Percentiles rank a stretch among this genome's conserved stretches.
Evolutionary conservation across 1,284 basidiomycete genomes (phyloP).

Genomic region (Heterobasidion occidentale): DNA sequence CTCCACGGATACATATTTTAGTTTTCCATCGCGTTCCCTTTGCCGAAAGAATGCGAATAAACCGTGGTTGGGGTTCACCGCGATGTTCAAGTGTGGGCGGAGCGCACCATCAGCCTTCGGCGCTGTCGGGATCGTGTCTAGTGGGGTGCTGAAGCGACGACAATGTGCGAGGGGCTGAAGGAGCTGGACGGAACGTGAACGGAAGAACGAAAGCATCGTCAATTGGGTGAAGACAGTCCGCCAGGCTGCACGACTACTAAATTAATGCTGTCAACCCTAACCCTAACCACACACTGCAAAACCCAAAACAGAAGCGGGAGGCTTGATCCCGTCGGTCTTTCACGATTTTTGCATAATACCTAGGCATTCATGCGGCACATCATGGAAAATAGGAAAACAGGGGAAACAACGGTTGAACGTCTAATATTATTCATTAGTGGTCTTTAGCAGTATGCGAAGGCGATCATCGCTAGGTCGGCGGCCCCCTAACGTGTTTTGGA

Average conservation of each 20-base stretch:
- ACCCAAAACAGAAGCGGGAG: too few species aligned
- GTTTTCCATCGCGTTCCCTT: constrained; percentile 27
- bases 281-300: too few species aligned
- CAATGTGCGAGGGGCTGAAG: background rate
- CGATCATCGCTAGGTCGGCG: too few species aligned
- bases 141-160: constrained; percentile 8
- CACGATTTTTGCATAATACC: too few species aligned
- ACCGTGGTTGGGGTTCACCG: constrained; percentile 53
- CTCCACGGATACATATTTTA: constrained; percentile 34
- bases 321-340: too few species aligned
- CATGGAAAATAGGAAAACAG: too few species aligned
- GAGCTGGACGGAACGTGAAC: background rate
- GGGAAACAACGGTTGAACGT: too few species aligned
- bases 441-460: too few species aligned
- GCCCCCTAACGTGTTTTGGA: too few species aligned
- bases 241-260: background rate
- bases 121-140: constrained; percentile 5
- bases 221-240: background rate
- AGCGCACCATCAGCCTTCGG: constrained; percentile 17
- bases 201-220: constrained; percentile 13
- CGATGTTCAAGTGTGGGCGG: constrained; percentile 34
- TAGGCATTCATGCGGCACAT: too few species aligned
- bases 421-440: too few species aligned
- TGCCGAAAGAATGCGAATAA: constrained; percentile 70
- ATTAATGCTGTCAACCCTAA: background rate